Conservation (phyloP, 345 rosid species). For the Erucastrum elatum region DNA sequence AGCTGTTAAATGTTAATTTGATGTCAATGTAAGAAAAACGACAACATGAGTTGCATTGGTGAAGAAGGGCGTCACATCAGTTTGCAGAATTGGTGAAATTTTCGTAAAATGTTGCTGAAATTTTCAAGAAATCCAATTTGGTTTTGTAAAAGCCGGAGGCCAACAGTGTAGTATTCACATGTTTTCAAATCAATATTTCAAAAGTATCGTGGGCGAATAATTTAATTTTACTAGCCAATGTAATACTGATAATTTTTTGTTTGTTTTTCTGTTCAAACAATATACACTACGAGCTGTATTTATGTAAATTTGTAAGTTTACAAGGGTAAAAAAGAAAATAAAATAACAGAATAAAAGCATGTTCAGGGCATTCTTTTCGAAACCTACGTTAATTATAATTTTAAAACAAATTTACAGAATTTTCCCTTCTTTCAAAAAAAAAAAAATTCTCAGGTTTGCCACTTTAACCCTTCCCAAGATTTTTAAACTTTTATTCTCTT, state of each 20-base stretch:
- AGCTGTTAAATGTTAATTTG: not conserved
- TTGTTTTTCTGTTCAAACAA: not conserved
- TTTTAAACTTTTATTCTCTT: conserved; percentile 24
- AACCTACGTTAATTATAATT: conserved; percentile 11
- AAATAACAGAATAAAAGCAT: conserved; percentile 21
- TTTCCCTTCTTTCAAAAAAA: conserved; percentile 5
- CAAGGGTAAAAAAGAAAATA: not conserved
- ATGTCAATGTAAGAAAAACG: not conserved
- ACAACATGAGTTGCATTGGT: not conserved
- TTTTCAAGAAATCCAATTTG: not conserved
- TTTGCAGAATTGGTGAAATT: not conserved
- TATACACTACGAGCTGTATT: not conserved
- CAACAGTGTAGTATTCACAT: not conserved
- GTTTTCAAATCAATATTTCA: not conserved
- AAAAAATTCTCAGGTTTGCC: conserved; percentile 9
- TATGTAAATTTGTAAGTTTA: not conserved
- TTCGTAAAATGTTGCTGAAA: not conserved
- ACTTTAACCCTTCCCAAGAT: conserved; percentile 39
- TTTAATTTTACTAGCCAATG: not conserved
- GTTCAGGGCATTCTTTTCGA: conserved; percentile 37
- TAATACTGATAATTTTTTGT: not conserved
- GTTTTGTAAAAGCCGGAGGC: not conserved
- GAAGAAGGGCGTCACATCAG: not conserved
- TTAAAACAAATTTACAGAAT: not conserved
- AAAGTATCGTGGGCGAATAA: not conserved